Conservation (phyloP, 148 eudicot genomes). For the Persicaria maculosa region DNA sequence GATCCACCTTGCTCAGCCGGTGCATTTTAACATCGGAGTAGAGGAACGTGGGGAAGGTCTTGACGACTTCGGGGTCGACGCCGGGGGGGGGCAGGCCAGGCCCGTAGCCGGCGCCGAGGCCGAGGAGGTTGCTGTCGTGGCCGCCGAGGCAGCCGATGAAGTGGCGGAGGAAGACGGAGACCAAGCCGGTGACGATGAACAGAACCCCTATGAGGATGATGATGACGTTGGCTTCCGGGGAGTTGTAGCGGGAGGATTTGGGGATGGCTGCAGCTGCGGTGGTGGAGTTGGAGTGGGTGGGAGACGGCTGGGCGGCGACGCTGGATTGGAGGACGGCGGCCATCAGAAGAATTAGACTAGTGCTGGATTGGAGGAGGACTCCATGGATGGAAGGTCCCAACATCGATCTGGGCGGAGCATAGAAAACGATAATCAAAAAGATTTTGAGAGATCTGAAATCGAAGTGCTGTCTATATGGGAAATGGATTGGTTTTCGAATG, state of each 20-base stretch:
- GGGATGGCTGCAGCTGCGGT: neutral
- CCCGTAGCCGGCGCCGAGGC: slow-evolving; percentile 16
- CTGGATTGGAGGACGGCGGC: neutral
- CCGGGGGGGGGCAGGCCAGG: slow-evolving; percentile 15
- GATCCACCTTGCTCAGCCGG: slow-evolving; percentile 31
- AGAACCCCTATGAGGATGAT: slow-evolving; percentile 22
- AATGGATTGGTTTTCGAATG: too few species aligned
- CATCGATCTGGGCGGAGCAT: neutral
- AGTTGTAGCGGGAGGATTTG: neutral
- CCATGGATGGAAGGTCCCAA: neutral
- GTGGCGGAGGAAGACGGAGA: slow-evolving; percentile 31
- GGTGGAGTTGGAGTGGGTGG: neutral
- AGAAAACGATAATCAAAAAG: neutral
- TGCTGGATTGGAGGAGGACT: neutral
- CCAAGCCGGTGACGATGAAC: slow-evolving; percentile 28
- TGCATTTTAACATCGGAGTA: slow-evolving; percentile 48
- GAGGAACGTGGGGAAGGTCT: slow-evolving; percentile 39
- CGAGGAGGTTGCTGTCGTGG: slow-evolving; percentile 12
- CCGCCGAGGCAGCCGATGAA: slow-evolving; percentile 28
- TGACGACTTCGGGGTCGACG: slow-evolving; percentile 25
- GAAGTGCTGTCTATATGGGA: too few species aligned
- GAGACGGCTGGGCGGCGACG: slow-evolving; percentile 2
- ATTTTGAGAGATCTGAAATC: neutral
- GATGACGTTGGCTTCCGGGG: slow-evolving; percentile 19
- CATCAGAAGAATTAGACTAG: neutral